phyloP scores from a whole-genome alignment of 306 rosid genomes.

The Alnus rubra region DNA sequence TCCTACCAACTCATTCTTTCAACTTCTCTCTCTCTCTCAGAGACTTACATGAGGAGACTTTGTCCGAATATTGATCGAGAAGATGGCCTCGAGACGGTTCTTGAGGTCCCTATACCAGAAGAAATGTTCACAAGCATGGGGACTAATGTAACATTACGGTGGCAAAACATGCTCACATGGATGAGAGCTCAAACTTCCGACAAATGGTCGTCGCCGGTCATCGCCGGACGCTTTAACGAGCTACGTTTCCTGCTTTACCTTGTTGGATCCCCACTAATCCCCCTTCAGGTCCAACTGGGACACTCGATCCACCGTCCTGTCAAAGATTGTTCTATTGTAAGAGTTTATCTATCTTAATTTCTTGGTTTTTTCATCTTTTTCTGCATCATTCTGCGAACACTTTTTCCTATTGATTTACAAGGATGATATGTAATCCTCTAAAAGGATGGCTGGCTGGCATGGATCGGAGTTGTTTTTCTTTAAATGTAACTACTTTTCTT shows the following conservation, averaged over 20 bases:
- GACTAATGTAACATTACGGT: conserved; percentile 54
- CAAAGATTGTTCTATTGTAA: conserved; percentile 82
- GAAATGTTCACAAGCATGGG: conserved; percentile 93
- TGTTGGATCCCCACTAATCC: conserved; percentile 94
- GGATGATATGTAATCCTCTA: not conserved
- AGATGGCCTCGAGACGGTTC: conserved; percentile 90
- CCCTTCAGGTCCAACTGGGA: conserved; percentile 90
- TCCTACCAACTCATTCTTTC: not conserved
- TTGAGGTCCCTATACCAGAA: conserved; percentile 91
- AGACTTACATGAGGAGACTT: conserved; percentile 63
- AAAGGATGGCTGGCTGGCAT: not conserved
- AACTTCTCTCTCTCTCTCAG: not conserved
- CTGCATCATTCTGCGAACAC: not conserved
- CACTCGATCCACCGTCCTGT: conserved; percentile 78
- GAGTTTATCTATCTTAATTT: not conserved
- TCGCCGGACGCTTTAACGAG: conserved; percentile 72
- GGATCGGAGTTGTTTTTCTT: not conserved
- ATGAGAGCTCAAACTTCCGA: conserved; percentile 86
- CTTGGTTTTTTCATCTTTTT: not conserved
- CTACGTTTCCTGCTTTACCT: conserved; percentile 83
- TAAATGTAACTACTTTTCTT: not conserved
- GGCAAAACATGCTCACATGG: conserved; percentile 88
- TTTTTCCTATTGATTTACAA: not conserved
- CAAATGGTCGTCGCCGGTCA: conserved; percentile 59
- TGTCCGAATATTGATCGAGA: conserved; percentile 83